Evolutionary conservation across 106 monocot genomes (phyloP), one percentile per base, ranked within the genome.

Genomic region (Platanthera guangdongensis): DNA sequence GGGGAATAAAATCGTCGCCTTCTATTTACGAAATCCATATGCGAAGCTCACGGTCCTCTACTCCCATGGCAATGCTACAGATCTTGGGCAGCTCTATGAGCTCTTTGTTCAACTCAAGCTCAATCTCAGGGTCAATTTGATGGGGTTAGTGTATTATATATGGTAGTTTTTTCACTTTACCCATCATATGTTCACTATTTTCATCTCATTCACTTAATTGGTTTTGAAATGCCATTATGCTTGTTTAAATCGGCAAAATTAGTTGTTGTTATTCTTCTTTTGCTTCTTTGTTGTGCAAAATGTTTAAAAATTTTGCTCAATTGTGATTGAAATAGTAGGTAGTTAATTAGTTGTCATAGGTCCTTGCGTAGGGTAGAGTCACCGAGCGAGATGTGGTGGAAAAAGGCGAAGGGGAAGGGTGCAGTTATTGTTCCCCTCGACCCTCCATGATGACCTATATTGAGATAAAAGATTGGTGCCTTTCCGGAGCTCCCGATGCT

Each of bases 51-150:
- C 94, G 0, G 80, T 94, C 54, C 87, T 94, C 52, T 94, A 94
- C 80, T 94, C 94, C 5, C 94, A 94, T 77, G 94, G 94, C 79
- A 94, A 94, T 82, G 94, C 94, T n/a, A 90, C 93, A 22, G 93
- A 93, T 82, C 82, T 93, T 9, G 93, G 93, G 14, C 93, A 93
- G 83, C 83, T 94, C 57, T 94, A 89, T 59, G 94, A 94, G 48
- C 91, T 94, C 80, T 94, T 94, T 51, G 82, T 85, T 57, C 91
- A 94, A 82, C 94, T 94, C 73, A 94, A 91, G 83, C 73, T 87
- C 80, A 91, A 89, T 80, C 88, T 94, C 83, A 87, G 83, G 78
- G 85, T 94, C 59, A 94, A 94, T 79, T 78, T 94, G 73, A 94
- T 94, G 91, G 94, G 94, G 94, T 94, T 72, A 85, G 94, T 87